Conservation (phyloP, 208 protist genomes). For the Trypanosoma lewisi region DNA sequence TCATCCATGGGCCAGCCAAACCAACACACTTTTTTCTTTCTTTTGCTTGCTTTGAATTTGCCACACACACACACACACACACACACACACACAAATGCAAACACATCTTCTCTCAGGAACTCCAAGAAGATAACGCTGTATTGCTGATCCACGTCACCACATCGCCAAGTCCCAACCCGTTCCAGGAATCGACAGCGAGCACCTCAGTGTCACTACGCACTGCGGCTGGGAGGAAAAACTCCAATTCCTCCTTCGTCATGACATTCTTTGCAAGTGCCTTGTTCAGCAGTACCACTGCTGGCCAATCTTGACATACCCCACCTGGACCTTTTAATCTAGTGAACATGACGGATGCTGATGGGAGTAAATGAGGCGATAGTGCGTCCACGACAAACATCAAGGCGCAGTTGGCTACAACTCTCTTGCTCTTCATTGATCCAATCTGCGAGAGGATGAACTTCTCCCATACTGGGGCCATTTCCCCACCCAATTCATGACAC, state of each 20-base stretch:
- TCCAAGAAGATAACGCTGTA: slow-evolving; percentile 8
- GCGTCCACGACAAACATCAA: slow-evolving; percentile 78
- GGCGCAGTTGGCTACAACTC: slow-evolving; percentile 15
- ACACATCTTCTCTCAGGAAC: neutral
- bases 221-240: slow-evolving; percentile 29
- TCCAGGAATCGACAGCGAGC: slow-evolving; percentile 77
- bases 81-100: neutral
- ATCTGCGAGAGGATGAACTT: slow-evolving; percentile 50
- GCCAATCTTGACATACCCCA: slow-evolving; percentile 55
- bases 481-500: slow-evolving; percentile 64
- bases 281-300: slow-evolving; percentile 53
- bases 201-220: slow-evolving; percentile 11
- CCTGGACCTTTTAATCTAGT: slow-evolving; percentile 30
- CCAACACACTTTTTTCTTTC: neutral
- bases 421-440: neutral
- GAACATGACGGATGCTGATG: slow-evolving; percentile 36
- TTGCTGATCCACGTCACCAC: slow-evolving; percentile 41
- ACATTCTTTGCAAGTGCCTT: slow-evolving; percentile 43
- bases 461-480: slow-evolving; percentile 57
- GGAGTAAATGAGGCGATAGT: slow-evolving; percentile 52
- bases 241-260: slow-evolving; percentile 47
- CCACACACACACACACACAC: neutral
- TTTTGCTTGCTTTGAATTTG: neutral
- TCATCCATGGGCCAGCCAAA: too few relatives aligned
- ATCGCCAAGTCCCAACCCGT: slow-evolving; percentile 59